phyloP scores from a whole-genome alignment of 2,329 filamentous ascomycete species.

The Epichloe sylvatica region DNA sequence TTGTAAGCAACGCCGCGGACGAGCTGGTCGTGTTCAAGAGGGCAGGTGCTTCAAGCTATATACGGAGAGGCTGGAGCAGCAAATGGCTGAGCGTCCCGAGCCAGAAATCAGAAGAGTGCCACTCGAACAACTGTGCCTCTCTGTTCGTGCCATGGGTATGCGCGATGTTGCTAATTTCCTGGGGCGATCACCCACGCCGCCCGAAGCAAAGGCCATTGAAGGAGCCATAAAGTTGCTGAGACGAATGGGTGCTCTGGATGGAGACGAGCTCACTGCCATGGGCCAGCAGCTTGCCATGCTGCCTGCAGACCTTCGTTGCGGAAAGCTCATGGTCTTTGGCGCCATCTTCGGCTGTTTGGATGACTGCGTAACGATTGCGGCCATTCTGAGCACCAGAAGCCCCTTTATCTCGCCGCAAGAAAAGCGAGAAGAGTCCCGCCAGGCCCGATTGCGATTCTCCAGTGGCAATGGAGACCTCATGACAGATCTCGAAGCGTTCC shows the following conservation, averaged over 20 bases:
- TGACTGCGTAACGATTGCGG: conserved; percentile 74
- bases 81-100: conserved; percentile 79
- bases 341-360: conserved; percentile 88
- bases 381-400: conserved; percentile 77
- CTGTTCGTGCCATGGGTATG: conserved; percentile 89
- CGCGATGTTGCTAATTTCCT: conserved; percentile 70
- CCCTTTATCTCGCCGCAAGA: conserved; percentile 78
- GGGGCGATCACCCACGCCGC: conserved; percentile 75
- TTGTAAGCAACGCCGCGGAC: conserved; percentile 84
- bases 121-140: conserved; percentile 84
- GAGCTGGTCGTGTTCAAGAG: conserved; percentile 82
- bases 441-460: conserved; percentile 61
- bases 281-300: conserved; percentile 91
- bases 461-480: conserved; percentile 73
- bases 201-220: conserved; percentile 71
- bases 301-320: conserved; percentile 80
- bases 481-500: conserved; percentile 72
- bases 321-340: conserved; percentile 90
- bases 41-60: conserved; percentile 94
- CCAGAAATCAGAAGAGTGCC: conserved; percentile 90
- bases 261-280: conserved; percentile 74
- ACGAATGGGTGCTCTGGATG: conserved; percentile 79
- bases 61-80: conserved; percentile 68
- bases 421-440: conserved; percentile 68
- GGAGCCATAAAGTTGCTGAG: conserved; percentile 66